Evolutionary conservation across 352 stramenopile genomes (phyloP).

Genomic region (Phytophthora sojae): DNA sequence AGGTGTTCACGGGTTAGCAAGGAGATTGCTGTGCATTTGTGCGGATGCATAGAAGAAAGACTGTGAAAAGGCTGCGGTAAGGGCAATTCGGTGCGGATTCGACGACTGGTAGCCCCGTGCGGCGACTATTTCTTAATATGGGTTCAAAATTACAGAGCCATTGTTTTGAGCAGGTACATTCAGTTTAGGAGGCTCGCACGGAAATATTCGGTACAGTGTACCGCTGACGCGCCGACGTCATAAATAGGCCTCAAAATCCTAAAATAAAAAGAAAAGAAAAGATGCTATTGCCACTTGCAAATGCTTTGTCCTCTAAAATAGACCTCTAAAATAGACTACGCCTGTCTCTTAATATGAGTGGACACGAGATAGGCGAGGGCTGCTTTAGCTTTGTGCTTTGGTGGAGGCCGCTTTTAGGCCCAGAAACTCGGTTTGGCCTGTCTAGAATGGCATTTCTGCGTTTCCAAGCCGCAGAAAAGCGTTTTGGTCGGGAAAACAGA

Average conservation of each 20-base stretch:
- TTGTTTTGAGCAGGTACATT: neutral
- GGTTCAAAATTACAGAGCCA: neutral
- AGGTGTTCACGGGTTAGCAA: neutral
- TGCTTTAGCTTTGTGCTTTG: no score
- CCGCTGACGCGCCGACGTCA: neutral
- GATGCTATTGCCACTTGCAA: no score
- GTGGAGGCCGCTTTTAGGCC: no score
- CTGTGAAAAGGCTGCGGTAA: neutral
- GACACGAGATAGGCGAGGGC: no score
- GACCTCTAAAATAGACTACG: no score
- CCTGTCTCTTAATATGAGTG: no score
- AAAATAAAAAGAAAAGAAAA: no score
- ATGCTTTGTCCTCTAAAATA: no score
- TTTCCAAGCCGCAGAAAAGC: no score
- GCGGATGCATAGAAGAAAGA: neutral
- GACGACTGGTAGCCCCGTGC: neutral
- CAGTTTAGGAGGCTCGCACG: neutral
- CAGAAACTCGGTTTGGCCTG: no score
- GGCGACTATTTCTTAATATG: neutral
- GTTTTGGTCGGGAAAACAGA: no score
- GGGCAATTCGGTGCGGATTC: neutral
- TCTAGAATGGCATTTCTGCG: no score
- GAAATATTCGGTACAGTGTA: neutral
- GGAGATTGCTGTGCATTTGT: neutral
- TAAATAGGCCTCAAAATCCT: neutral